phyloP scores from a whole-genome alignment of 2,329 filamentous ascomycete genomes.

The Neonectria faginata region DNA sequence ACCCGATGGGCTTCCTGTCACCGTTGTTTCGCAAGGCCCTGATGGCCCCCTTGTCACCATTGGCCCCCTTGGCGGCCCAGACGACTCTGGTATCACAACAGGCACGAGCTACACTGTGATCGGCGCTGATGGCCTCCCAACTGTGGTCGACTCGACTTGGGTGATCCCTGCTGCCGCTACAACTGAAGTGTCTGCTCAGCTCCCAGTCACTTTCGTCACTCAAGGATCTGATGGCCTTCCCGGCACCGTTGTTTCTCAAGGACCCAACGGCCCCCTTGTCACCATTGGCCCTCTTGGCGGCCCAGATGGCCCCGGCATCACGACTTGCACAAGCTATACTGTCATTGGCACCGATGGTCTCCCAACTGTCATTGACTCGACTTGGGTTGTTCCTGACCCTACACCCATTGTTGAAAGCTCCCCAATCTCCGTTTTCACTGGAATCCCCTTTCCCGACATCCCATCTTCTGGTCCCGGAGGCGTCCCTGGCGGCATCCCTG shows the following conservation, averaged over 20 bases:
- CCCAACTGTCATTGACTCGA: slow-evolving; percentile 36
- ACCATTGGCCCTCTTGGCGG: neutral
- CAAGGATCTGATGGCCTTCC: slow-evolving; percentile 33
- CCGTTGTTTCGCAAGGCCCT: slow-evolving; percentile 31
- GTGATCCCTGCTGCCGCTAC: slow-evolving; percentile 25
- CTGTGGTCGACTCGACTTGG: slow-evolving; percentile 46
- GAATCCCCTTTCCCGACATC: slow-evolving; percentile 16
- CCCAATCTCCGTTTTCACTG: slow-evolving; percentile 22
- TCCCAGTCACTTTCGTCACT: slow-evolving; percentile 26
- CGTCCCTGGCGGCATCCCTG: neutral
- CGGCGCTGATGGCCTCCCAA: slow-evolving; percentile 46
- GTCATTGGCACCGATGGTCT: slow-evolving; percentile 39
- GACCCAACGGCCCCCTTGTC: neutral
- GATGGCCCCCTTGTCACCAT: slow-evolving; percentile 33
- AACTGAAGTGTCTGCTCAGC: slow-evolving; percentile 30
- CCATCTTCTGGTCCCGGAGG: neutral
- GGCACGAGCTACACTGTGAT: slow-evolving; percentile 47
- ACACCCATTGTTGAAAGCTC: slow-evolving; percentile 18
- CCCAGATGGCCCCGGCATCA: slow-evolving; percentile 8
- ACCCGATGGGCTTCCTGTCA: slow-evolving; percentile 33
- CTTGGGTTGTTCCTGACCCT: slow-evolving; percentile 31
- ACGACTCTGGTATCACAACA: slow-evolving; percentile 35
- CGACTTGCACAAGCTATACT: slow-evolving; percentile 40
- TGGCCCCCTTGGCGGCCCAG: slow-evolving; percentile 32
- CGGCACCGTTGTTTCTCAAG: slow-evolving; percentile 32